These are phyloP conservation scores for Mycena alexandri DNA, from an alignment of 768 basidiomycete species.

Conservation along the genomic window DNA sequence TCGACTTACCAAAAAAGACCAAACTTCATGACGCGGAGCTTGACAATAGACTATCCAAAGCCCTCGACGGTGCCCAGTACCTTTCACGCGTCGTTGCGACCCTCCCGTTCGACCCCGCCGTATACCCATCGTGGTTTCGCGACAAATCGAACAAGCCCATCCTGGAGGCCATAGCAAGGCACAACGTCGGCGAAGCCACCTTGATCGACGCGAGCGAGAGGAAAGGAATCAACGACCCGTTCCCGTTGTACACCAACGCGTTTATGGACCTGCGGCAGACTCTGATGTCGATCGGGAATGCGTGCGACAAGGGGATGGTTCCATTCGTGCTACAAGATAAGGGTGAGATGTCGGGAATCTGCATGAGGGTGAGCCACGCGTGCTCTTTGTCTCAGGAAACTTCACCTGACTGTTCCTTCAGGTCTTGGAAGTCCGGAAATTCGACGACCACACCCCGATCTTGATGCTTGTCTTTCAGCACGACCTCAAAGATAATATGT, in stretches of 20 bases:
- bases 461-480: slow-evolving; percentile 18
- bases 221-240: slow-evolving; percentile 14
- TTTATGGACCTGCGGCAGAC: slow-evolving; percentile 29
- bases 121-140: slow-evolving; percentile 19
- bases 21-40: slow-evolving; percentile 33
- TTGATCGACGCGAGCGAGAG: background rate
- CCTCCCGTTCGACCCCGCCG: slow-evolving; percentile 19
- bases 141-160: slow-evolving; percentile 16
- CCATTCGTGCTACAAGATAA: slow-evolving; percentile 20
- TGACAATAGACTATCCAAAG: slow-evolving; percentile 32
- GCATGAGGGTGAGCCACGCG: slow-evolving; percentile 26
- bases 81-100: slow-evolving; percentile 28
- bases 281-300: slow-evolving; percentile 25
- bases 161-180: slow-evolving; percentile 9
- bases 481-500: slow-evolving; percentile 5
- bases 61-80: slow-evolving; percentile 31
- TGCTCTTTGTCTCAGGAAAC: background rate
- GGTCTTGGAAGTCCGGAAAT: slow-evolving; percentile 27
- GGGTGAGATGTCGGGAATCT: slow-evolving; percentile 21
- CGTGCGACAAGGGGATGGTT: slow-evolving; percentile 9
- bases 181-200: slow-evolving; percentile 26
- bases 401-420: background rate
- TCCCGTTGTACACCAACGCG: slow-evolving; percentile 23
- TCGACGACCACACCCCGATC: slow-evolving; percentile 25
- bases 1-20: slow-evolving; percentile 29